Evolutionary conservation across 768 basidiomycete species (phyloP), one percentile per base, ranked within the genome.

Genomic region (Russula sp.): DNA sequence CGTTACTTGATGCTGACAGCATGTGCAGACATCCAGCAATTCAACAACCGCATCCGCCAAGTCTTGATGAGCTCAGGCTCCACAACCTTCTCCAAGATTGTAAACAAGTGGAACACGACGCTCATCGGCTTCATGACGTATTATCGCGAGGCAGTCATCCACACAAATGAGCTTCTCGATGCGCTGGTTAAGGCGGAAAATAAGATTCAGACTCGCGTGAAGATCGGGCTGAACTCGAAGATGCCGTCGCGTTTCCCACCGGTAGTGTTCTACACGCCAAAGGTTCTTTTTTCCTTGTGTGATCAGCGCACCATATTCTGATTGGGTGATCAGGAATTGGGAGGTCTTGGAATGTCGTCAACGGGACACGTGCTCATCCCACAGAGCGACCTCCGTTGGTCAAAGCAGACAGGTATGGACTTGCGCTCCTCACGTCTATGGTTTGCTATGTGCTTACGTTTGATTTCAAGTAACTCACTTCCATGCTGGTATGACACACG

Each of bases 171-270:
- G 75, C 80, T 99, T 20, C 83, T 99, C 54, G 97, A 98, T 72
- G 84, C 94, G 0, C 81, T 98, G 47, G 97, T 99, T 71, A 99
- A 99, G 76, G 94, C 95, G 2, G 96, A 99, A 78, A 98, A 98
- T 84, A 98, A 98, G 81, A 96, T 98, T 52, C 96, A 99, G 76
- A 98, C 95, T 3, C 92, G 97, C 77, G 96, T 99, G 71, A 98
- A 98, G 82, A 98, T 99, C 66, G 97, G 96, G n/a, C 72, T 97
- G 69, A 97, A 98, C 81, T 92, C 90, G 75, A 97, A 98, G 79
- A 98, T 99, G 97, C 97, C 97, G 27, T 97, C 94, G 4, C 89
- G 94, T 82, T 98, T 98, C 84, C 96, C 97, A 61, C 89, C 96
- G 11, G 90, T 92, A 16, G 90, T 95, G 9, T 96, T 94, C 80